Base-by-base conservation (phyloP, 768 basidiomycete species). In the Hypsizygus marmoreus region DNA sequence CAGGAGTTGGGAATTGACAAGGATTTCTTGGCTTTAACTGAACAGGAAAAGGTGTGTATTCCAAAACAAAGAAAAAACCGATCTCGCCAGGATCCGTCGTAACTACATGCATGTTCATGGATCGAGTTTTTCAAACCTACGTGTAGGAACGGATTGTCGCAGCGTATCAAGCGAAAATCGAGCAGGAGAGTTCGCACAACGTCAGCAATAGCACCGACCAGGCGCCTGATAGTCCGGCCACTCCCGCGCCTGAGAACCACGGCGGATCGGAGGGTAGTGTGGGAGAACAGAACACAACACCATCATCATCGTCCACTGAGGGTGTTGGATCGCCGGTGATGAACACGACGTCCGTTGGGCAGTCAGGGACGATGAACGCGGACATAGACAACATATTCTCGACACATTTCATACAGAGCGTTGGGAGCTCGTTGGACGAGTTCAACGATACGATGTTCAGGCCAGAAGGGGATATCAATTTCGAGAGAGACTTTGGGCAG, bases 401-500 rank as follows among this genome's bases (percentile, higher is more conserved):
- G 6, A 41, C 42, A 12, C 78, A 79, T 24, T 79, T 81, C 40
- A 75, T 81, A 46, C 66, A 72, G 50, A 71, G 66, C 10, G 64
- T 74, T 8, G 65, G 65, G 16, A 63, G 45, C 36, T 60, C 67
- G 19, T 47, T 79, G 58, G 76, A 76, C 17, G 72, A 71, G 4
- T 74, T 74, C 39, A 69, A 72, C 44, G 25, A 64, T 6, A 50
- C 58, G 11, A 45, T 80, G 31, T 79, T 80, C 57, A 61, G 70
- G 35, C 53, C 63, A 13, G 71, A 75, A 37, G 72, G 71, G 2
- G 70, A 77, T 47, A 64, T 86, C 59, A 80, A 84, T 56, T 86
- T 86, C 52, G 86, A 86, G 62, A 71, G 83, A 57, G 86, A 86
- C 56, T 88, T 88, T 64, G 81, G 82, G 44, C 81, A 85, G 56